phyloP scores from a whole-genome alignment of 306 rosid species.

The Quercus bicolor region DNA sequence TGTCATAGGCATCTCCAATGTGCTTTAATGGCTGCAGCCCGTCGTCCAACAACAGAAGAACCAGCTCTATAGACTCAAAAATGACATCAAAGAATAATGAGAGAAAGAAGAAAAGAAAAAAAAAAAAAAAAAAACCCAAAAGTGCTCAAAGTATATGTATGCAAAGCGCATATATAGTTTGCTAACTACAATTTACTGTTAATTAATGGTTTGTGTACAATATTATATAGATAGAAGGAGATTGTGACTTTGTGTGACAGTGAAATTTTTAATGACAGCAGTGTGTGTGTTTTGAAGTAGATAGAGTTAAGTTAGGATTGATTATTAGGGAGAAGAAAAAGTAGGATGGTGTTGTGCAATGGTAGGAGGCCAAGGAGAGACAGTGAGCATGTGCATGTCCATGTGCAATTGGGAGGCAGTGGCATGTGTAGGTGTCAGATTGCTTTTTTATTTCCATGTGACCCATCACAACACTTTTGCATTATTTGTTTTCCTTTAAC shows the following conservation, averaged over 20 bases:
- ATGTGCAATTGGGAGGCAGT: conserved; percentile 64
- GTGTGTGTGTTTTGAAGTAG: conserved; percentile 28
- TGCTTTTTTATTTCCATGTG: conserved; percentile 76
- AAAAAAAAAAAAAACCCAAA: conserved; percentile 3
- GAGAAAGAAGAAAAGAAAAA: not conserved
- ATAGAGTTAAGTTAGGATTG: conserved; percentile 2
- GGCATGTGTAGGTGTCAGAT: conserved; percentile 89
- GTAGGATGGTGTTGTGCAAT: conserved; percentile 26
- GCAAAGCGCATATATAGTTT: conserved; percentile 36
- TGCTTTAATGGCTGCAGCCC: conserved; percentile 40
- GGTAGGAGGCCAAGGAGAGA: conserved; percentile 46
- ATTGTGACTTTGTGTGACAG: conserved; percentile 37
- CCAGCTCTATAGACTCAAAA: conserved; percentile 28
- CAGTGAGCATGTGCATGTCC: conserved; percentile 71
- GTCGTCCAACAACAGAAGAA: conserved; percentile 22
- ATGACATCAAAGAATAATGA: conserved; percentile 18
- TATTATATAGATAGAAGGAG: conserved; percentile 29
- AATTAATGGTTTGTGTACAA: conserved; percentile 46
- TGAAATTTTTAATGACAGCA: conserved; percentile 36
- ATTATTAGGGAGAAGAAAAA: conserved; percentile 13
- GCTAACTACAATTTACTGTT: conserved; percentile 48
- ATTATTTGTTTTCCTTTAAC: conserved; percentile 62
- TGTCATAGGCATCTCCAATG: conserved; percentile 90
- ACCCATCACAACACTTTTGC: conserved; percentile 45
- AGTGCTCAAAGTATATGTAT: conserved; percentile 16